phyloP scores from a whole-genome alignment of 106 monocot genomes.

The Hemerocallis citrina region DNA sequence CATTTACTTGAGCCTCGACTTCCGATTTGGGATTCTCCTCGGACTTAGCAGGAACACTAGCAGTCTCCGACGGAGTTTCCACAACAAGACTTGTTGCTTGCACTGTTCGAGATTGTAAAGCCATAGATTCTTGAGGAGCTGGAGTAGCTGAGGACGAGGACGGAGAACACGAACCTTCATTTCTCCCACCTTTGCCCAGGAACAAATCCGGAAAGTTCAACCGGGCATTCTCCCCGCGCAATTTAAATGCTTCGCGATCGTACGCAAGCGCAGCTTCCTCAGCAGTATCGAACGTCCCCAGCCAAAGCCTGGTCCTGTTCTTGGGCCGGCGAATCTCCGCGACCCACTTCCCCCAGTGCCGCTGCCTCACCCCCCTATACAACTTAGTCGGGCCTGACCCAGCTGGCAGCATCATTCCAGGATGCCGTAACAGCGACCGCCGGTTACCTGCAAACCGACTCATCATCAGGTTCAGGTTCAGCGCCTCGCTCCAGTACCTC shows the following conservation, averaged over 20 bases:
- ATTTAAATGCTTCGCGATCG: conserved; percentile 76
- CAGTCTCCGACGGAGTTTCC: too few species aligned
- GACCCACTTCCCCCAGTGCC: conserved; percentile 68
- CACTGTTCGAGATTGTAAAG: background rate
- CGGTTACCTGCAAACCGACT: background rate
- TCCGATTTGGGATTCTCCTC: too few species aligned
- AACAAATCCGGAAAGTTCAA: conserved; percentile 83
- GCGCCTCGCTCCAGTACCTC: conserved; percentile 17
- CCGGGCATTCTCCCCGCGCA: conserved; percentile 71
- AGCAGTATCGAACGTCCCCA: conserved; percentile 87
- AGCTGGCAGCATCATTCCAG: background rate
- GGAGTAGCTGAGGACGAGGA: conserved; percentile 24
- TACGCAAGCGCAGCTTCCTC: conserved; percentile 88
- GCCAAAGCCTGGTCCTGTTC: conserved; percentile 77
- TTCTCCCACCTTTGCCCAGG: conserved; percentile 17
- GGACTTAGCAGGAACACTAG: too few species aligned
- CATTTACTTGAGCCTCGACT: background rate
- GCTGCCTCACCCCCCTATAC: conserved; percentile 51
- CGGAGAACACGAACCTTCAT: conserved; percentile 5
- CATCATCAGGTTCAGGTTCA: conserved; percentile 41
- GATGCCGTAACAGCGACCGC: background rate
- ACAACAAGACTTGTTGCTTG: too few species aligned
- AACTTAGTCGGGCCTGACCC: conserved; percentile 36
- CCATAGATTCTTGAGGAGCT: conserved; percentile 1
- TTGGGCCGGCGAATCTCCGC: conserved; percentile 56